These are phyloP conservation scores for Zygotorulaspora mrakii DNA, from an alignment of 1,139 yeast genomes.

Conservation along the genomic window DNA sequence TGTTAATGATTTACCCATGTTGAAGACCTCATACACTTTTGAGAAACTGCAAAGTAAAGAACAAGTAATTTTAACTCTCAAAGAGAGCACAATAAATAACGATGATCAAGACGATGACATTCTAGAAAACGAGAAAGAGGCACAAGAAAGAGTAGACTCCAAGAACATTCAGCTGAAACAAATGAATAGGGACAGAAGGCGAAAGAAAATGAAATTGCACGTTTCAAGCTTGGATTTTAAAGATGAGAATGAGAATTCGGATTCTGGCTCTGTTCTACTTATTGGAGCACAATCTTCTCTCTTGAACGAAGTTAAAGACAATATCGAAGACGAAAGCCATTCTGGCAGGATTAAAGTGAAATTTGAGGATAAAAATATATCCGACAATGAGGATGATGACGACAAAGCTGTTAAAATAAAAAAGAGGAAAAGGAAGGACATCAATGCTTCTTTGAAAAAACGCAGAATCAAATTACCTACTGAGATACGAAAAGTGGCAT, in stretches of 20 bases:
- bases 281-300: slow-evolving; percentile 18
- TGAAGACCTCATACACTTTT: slow-evolving; percentile 21
- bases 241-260: slow-evolving; percentile 36
- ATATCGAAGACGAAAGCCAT: neutral
- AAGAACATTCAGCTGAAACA: slow-evolving; percentile 24
- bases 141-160: slow-evolving; percentile 20
- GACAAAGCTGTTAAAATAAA: slow-evolving; percentile 32
- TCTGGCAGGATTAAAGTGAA: slow-evolving; percentile 21
- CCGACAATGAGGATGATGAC: slow-evolving; percentile 28
- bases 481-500: slow-evolving; percentile 33
- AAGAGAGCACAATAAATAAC: slow-evolving; percentile 54
- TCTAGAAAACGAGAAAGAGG: slow-evolving; percentile 22
- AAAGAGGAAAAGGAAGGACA: slow-evolving; percentile 26
- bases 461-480: slow-evolving; percentile 17
- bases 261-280: slow-evolving; percentile 14
- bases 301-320: neutral
- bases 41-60: slow-evolving; percentile 18
- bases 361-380: slow-evolving; percentile 25
- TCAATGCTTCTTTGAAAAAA: slow-evolving; percentile 13
- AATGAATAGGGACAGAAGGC: slow-evolving; percentile 27
- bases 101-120: slow-evolving; percentile 32
- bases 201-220: slow-evolving; percentile 19
- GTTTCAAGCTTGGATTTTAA: slow-evolving; percentile 45
- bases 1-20: slow-evolving; percentile 36
- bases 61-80: slow-evolving; percentile 59